Base-by-base conservation (phyloP, 768 basidiomycete species). In the Agaricus blazei region DNA sequence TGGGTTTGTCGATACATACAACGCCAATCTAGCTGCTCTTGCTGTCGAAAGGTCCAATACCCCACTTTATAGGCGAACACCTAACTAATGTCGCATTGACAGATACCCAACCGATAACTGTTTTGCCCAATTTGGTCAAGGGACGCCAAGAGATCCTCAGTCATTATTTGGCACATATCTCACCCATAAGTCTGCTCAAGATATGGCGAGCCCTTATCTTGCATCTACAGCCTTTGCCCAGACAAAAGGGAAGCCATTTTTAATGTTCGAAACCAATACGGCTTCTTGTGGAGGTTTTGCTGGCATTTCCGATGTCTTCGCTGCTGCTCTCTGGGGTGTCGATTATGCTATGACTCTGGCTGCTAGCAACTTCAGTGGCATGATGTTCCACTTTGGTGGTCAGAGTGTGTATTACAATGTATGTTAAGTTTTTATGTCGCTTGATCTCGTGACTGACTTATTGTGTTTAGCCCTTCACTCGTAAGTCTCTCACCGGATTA, bases 231-330 rank as follows among this genome's bases (percentile, higher is more conserved):
- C 57, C 47, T 72, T 72, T 15, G 81, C 82, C 0, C 71, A 73
- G 52, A 64, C 64, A 0, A 68, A 69, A 34, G 65, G 68, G 2
- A 76, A 80, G 59, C 74, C 75, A 19, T 66, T 87, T 34, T 60
- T 85, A 51, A 85, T 88, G 84, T 76, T 87, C 59, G 87, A 89
- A 67, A 86, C 83, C 11, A 87, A 87, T 61, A 81, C 82, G 0
- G 85, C 83, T 1, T 82, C 80, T 29, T 87, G 86, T 65, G 84
- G 84, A 66, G 85, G 85, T 27, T 86, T 87, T 63, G 65, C 77
- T 4, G 87, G 85, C 0, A 67, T 87, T 31, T 80, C 77, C 44
- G 80, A 87, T 60, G 76, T 76, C 9, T 87, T 84, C 61, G 82
- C 78, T 1, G 82, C 80, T 0, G 81, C 83, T 3, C 68, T 88